Base-by-base conservation (phyloP, 2,329 filamentous ascomycete species). In the Thelonectria rubi region DNA sequence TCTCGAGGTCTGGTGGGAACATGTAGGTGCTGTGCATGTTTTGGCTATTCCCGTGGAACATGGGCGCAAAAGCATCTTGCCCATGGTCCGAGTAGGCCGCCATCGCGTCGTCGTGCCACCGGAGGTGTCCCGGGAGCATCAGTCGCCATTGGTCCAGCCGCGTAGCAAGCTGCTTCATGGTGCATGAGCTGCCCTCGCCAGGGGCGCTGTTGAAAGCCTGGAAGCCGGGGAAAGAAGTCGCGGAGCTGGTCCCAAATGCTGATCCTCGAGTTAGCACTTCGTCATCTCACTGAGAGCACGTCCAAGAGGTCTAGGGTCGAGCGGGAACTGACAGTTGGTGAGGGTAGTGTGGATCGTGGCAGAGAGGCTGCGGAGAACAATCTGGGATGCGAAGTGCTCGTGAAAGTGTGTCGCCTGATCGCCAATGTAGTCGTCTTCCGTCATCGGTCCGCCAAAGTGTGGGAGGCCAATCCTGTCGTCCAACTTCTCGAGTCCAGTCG, bases 311-410 rank as follows among this genome's bases (percentile, higher is more conserved):
- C 42, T 46, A 20, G 37, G 40, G 34, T 37, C 45, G 54, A n/a
- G 55, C 18, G 37, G 20, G 21, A 39, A 76, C 83, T 75, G 74
- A 87, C 86, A 78, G 64, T 82, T 81, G 60, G 78, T 82, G 26
- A 88, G 78, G 3, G 78, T 77, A 45, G 76, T 76, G 69, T 88
- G 82, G 17, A 87, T 82, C 20, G 82, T 79, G 1, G 81, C 78
- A 39, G 84, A 82, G 3, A 88, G 74, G 21, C 82, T 78, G 18
- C 83, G 78, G 17, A 89, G 77, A 11, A 85, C 82, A 47, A 89
- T 83, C 68, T 88, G 85, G 0, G 86, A 86, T 2, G 84, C 80
- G 70, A 87, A 88, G 66, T 88, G 81, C 60, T 86, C 82, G 63
- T 86, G 81, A 58, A 84, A 86, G 61, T 86, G 81, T 1, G 83